Evolutionary conservation across 495 filamentous ascomycete species (phyloP), one percentile per base, ranked within the genome.

Genomic region (Penicillium arizonense): DNA sequence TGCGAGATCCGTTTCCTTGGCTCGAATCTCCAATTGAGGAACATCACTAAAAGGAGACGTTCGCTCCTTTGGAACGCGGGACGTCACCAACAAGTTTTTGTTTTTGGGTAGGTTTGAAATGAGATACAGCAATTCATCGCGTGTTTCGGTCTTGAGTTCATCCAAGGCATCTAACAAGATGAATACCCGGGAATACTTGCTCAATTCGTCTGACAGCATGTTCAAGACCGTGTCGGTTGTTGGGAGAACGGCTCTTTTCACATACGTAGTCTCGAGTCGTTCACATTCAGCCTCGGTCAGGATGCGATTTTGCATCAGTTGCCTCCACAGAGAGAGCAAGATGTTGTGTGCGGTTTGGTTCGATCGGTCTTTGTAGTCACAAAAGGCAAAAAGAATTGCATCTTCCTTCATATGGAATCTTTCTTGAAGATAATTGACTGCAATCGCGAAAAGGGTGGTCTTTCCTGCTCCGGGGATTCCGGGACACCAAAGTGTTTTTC

Each of bases 401-500:
- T 47, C 44, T n/a, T 47, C 18, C 5, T 13, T 9, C 3, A 37
- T 47, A 16, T 20, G 14, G 10, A 36, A 24, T 5, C 11, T 47
- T 36, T 47, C 30, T 13, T 47, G 44, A 2, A 47, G 44, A 24
- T 47, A 13, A 20, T 47, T 47, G 16, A 47, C 16, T 6, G 44
- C 44, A 47, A 47, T 12, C 13, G 44, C 44, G 5, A 47, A 20
- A n/a, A 47, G 9, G 1, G 36, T 34, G 13, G 44, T 47, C 18
- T 47, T 47, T 10, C 44, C 44, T n/a, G 44, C 44, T 12, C 44
- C 44, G 6, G 44, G 44, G n/a, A 47, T 47, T 8, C 44, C 44
- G 10, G 44, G 44, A 21, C 44, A 47, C 44, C 44, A 47, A 24
- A 47, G 44, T 7, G 28, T 35, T 33, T 47, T 32, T 10, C 44